Percentiles rank a stretch among this genome's conserved stretches.
Conservation (phyloP, 345 rosid species). For the Salix brachista region DNA sequence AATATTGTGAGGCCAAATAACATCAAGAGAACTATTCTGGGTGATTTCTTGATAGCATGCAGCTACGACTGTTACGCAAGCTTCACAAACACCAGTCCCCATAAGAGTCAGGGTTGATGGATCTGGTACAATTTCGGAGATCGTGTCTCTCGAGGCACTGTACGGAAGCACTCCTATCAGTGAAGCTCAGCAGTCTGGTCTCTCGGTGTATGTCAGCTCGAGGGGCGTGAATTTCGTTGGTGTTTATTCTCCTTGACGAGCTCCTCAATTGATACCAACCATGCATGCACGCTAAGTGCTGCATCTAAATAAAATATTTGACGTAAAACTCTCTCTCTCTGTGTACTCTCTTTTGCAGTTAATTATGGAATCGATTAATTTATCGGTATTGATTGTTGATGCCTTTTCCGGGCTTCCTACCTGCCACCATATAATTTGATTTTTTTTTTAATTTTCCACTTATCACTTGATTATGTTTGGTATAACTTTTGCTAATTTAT, state of each 20-base stretch:
- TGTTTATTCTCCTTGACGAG: not conserved
- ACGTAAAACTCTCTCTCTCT: no score
- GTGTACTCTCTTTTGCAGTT: no score
- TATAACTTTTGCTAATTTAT: no score
- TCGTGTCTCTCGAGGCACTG: not conserved
- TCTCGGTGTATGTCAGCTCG: slow-evolving; percentile 2
- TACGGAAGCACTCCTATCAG: slow-evolving; percentile 3
- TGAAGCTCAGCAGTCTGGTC: slow-evolving; percentile 11
- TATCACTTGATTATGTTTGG: no score
- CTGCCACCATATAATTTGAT: no score
- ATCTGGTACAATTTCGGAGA: not conserved
- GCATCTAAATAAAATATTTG: not conserved
- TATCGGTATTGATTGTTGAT: no score
- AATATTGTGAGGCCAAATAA: no score
- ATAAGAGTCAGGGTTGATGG: slow-evolving; percentile 9
- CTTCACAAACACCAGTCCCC: not conserved
- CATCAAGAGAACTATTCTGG: no score
- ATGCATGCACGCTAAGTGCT: not conserved
- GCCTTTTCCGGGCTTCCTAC: no score
- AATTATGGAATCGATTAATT: no score
- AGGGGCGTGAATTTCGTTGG: slow-evolving; percentile 3
- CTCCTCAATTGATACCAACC: not conserved
- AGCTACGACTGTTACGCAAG: not conserved
- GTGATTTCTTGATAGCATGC: slow-evolving; percentile 22
- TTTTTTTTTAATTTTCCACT: no score